Evolutionary conservation across 2,329 filamentous ascomycete genomes (phyloP), one percentile per base, ranked within the genome.

Genomic region (Corynespora cassiicola): DNA sequence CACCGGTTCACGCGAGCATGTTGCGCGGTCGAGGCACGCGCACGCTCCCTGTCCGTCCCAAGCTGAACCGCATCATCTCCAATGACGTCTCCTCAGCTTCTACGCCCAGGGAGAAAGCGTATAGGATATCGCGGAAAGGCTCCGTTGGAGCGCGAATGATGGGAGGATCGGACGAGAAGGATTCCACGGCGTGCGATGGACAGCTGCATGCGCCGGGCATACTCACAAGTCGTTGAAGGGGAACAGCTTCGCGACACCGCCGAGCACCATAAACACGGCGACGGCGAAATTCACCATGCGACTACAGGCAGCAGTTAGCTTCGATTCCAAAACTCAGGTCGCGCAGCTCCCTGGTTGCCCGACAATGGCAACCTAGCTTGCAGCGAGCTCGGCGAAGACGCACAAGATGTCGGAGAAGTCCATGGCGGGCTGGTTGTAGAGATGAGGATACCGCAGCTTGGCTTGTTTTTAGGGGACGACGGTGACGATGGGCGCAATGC

Each of bases 351-450:
- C 23, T 27, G 26, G 6, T n/a, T 15, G 27, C 10, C 27, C 29
- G 17, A 11, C 20, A 28, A 37, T 28, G 36, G 45, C 48, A 52
- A 45, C 56, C 53, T 49, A 45, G 47, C 41, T 19, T 42, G 11
- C 18, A 50, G 38, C 38, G 14, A 30, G 26, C 23, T 11, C 22
- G 18, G 28, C 37, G 25, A 36, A 31, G 49, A 79, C 88, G 75
- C 79, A 95, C 90, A 95, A 95, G 69, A 85, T 85, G 74, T 95
- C 90, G 50, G 89, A 92, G 77, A 90, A 88, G 73, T 96, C 90
- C 90, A 96, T 95, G 60, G 55, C 50, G 47, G 57, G 43, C 39
- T 39, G 45, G 42, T 49, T 48, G 34, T 53, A 54, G 40, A 64
- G 58, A 38, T 62, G 57, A 57, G 60, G 56, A 50, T 58, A 63